Percentiles rank a stretch among this genome's conserved stretches.
These are phyloP conservation scores for Alternaria atra DNA, from an alignment of 2,329 filamentous ascomycete genomes.

Conservation along the genomic window DNA sequence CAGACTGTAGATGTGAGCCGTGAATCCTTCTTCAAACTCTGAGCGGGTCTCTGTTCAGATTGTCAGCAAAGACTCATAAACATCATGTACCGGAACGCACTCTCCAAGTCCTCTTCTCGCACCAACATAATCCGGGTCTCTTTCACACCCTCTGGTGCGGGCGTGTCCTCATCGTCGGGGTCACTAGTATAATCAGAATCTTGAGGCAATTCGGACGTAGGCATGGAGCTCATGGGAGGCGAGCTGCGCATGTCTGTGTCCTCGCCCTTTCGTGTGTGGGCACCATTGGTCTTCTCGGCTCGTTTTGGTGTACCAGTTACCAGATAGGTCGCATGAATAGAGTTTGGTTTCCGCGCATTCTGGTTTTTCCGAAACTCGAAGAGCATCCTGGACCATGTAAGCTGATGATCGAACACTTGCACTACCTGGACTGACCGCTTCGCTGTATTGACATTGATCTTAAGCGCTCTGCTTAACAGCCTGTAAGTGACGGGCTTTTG, in stretches of 20 bases:
- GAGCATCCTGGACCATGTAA: constrained; percentile 70
- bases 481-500: constrained; percentile 84
- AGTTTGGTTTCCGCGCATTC: constrained; percentile 75
- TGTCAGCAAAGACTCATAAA: constrained; percentile 19
- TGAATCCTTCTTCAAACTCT: constrained; percentile 75
- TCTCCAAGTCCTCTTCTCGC: constrained; percentile 75
- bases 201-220: constrained; percentile 54
- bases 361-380: constrained; percentile 84
- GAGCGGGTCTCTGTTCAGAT: constrained; percentile 66
- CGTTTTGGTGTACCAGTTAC: constrained; percentile 72
- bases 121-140: constrained; percentile 72
- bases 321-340: constrained; percentile 92
- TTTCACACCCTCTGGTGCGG: constrained; percentile 48
- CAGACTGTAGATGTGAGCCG: constrained; percentile 89
- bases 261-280: constrained; percentile 62
- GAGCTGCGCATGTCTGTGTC: constrained; percentile 73
- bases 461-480: constrained; percentile 79
- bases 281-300: constrained; percentile 48
- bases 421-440: constrained; percentile 73
- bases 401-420: constrained; percentile 7
- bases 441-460: constrained; percentile 84
- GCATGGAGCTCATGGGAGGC: constrained; percentile 72
- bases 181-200: constrained; percentile 33
- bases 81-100: constrained; percentile 53
- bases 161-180: constrained; percentile 55